These are phyloP conservation scores for Pilasporangium apinafurcum DNA, from an alignment of 352 stramenopile genomes.

Conservation along the genomic window DNA sequence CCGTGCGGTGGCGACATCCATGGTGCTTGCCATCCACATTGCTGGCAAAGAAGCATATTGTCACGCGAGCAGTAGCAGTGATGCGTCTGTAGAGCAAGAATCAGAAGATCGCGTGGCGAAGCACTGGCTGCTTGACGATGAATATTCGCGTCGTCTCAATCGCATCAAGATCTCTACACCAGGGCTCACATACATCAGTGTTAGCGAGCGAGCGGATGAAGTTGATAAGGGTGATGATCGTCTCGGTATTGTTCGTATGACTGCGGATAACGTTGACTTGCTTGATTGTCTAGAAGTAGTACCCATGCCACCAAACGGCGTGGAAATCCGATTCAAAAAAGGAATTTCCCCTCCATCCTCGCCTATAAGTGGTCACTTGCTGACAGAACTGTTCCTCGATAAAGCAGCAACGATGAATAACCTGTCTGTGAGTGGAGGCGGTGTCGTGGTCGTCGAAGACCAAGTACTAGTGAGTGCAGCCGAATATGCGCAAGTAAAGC, in stretches of 20 bases:
- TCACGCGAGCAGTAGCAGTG: too few species aligned
- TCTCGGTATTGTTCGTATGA: constrained; percentile 2
- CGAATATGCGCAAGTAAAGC: neutral
- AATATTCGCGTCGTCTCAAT: neutral
- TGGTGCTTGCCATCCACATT: too few species aligned
- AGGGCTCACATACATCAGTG: constrained; percentile 3
- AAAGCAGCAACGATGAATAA: neutral
- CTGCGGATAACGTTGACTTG: neutral
- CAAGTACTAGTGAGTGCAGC: constrained; percentile 4
- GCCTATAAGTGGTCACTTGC: neutral
- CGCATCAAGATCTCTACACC: constrained; percentile 2
- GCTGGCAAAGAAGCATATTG: too few species aligned
- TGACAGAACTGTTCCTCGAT: constrained; percentile 2
- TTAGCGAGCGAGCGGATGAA: neutral
- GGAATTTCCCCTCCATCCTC: too few species aligned
- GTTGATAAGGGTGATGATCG: neutral
- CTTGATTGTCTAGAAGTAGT: constrained; percentile 8
- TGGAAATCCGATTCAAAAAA: constrained; percentile 8
- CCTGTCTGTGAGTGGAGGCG: neutral
- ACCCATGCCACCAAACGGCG: neutral
- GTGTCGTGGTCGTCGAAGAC: constrained; percentile 3
- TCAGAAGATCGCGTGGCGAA: constrained; percentile 6
- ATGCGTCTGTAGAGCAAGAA: too few species aligned
- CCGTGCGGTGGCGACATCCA: too few species aligned
- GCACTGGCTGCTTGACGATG: neutral